phyloP scores from a whole-genome alignment of 2,329 filamentous ascomycete species.

The Samsoniella hepiali region DNA sequence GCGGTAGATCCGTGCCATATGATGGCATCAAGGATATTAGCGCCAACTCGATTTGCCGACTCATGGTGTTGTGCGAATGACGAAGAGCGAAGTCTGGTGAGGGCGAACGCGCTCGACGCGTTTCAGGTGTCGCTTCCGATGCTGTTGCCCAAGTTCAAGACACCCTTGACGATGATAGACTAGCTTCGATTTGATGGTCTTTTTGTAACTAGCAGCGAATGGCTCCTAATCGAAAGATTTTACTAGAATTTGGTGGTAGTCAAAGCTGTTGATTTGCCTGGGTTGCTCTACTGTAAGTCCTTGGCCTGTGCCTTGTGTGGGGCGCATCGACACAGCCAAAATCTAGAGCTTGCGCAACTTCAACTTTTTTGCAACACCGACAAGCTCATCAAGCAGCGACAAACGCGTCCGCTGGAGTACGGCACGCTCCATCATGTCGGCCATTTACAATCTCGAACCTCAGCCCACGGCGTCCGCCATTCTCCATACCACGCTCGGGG shows the following conservation, averaged over 20 bases:
- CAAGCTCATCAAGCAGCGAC: background rate
- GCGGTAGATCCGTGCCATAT: conserved; percentile 63
- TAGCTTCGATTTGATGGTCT: background rate
- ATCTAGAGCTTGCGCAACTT: background rate
- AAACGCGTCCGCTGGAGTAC: background rate
- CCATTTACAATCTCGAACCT: conserved; percentile 91
- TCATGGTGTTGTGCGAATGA: conserved; percentile 52
- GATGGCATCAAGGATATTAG: conserved; percentile 73
- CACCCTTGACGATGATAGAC: background rate
- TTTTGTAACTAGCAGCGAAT: too few species aligned
- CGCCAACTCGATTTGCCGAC: conserved; percentile 68
- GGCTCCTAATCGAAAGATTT: too few species aligned
- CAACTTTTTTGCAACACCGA: conserved; percentile 2
- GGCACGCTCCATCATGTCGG: conserved; percentile 61
- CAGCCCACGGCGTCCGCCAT: conserved; percentile 90
- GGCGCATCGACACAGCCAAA: conserved; percentile 1
- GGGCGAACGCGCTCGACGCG: conserved; percentile 7
- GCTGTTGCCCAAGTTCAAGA: background rate
- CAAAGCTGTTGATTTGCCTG: background rate
- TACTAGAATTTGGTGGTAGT: background rate
- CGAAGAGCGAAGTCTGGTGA: background rate
- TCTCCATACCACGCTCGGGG: conserved; percentile 84
- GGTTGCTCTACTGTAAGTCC: background rate
- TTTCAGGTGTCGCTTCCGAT: background rate
- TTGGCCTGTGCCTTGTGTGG: background rate